These are phyloP conservation scores for Juglanconis sp. DNA, from an alignment of 2,329 filamentous ascomycete genomes.

Conservation along the genomic window DNA sequence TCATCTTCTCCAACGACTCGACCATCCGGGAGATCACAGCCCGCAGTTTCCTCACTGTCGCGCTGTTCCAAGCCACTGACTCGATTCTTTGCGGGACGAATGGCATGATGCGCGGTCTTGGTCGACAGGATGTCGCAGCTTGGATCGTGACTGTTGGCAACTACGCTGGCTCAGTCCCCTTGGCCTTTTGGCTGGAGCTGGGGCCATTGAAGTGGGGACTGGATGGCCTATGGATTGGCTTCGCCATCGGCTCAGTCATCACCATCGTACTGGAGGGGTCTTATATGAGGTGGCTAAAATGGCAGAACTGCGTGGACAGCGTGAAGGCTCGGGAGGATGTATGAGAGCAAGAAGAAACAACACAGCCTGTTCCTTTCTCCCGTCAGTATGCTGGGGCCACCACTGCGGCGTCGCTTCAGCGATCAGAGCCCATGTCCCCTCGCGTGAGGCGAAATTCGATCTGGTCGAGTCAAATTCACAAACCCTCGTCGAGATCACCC, in stretches of 20 bases:
- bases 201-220: conserved; percentile 29
- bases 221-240: conserved; percentile 33
- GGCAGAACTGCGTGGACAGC: conserved; percentile 15
- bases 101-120: conserved; percentile 37
- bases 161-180: conserved; percentile 35
- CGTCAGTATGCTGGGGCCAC: too few relatives aligned
- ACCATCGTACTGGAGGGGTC: conserved; percentile 29
- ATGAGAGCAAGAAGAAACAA: background rate
- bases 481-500: too few relatives aligned
- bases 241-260: conserved; percentile 31
- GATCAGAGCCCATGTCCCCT: too few relatives aligned
- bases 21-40: conserved; percentile 28
- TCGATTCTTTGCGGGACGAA: conserved; percentile 34
- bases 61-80: conserved; percentile 33
- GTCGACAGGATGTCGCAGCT: conserved; percentile 35
- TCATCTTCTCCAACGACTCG: conserved; percentile 31
- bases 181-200: conserved; percentile 37
- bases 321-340: conserved; percentile 15
- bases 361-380: too few relatives aligned
- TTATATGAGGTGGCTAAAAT: conserved; percentile 28
- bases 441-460: too few relatives aligned
- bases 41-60: conserved; percentile 30
- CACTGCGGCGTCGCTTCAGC: too few relatives aligned
- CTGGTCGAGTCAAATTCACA: too few relatives aligned
- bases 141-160: conserved; percentile 34